phyloP scores from a whole-genome alignment of 2,329 filamentous ascomycete species.

The Bipolaris cookei region DNA sequence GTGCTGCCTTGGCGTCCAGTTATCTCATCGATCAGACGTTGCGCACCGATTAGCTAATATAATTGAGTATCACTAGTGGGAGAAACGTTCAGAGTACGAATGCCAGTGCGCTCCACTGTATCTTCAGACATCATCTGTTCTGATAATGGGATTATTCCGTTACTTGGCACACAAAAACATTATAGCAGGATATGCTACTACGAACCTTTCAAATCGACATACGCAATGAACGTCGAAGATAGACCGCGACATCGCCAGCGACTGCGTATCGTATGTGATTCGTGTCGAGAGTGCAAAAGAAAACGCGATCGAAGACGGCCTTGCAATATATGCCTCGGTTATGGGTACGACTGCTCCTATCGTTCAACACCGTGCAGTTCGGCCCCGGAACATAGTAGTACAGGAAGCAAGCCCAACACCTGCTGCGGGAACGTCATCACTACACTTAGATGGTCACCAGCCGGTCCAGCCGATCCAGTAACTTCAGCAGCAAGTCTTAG shows the following conservation, averaged over 20 bases:
- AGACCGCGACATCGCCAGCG: not conserved
- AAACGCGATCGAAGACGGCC: not conserved
- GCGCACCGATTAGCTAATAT: too few species aligned
- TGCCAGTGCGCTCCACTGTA: too few species aligned
- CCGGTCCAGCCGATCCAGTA: not conserved
- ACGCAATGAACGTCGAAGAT: not conserved
- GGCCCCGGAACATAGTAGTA: not conserved
- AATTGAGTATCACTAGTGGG: too few species aligned
- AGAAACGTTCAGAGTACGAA: too few species aligned
- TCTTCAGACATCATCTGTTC: too few species aligned
- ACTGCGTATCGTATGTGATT: not conserved
- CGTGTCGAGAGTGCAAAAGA: conserved; percentile 1
- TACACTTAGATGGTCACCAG: not conserved
- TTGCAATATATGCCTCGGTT: not conserved
- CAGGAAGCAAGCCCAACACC: not conserved
- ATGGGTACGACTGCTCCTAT: conserved; percentile 1
- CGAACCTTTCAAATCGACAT: not conserved
- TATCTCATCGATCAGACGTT: too few species aligned
- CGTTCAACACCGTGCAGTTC: not conserved
- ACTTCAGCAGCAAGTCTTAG: not conserved
- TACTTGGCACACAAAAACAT: too few species aligned
- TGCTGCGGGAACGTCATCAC: not conserved
- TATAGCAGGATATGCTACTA: not conserved
- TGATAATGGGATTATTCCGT: too few species aligned
- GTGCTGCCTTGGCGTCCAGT: not conserved